A percentile compares a stretch with the other conserved stretches of the same genome.
Evolutionary conservation across 306 rosid genomes (phyloP).

Genomic region (Ceratonia siliqua): DNA sequence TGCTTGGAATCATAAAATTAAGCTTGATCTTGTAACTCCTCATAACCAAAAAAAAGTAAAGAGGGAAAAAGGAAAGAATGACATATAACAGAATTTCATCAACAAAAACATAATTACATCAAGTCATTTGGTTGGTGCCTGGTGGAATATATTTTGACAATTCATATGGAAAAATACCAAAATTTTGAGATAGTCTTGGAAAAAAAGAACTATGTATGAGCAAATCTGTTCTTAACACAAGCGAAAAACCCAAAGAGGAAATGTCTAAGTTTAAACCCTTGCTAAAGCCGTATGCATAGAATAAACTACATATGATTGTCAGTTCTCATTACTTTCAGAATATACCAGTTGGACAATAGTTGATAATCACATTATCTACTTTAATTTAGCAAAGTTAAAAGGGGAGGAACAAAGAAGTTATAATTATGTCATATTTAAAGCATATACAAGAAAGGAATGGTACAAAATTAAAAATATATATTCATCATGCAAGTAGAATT

Average conservation of each 20-base stretch:
- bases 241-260: not conserved
- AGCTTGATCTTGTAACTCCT: not conserved
- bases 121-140: not conserved
- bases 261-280: not conserved
- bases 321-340: not conserved
- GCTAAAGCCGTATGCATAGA: not conserved
- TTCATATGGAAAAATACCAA: not conserved
- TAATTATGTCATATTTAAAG: constrained; percentile 9
- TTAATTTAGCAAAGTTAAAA: constrained; percentile 5
- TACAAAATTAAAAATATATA: not conserved
- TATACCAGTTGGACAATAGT: not conserved
- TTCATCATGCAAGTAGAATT: constrained; percentile 6
- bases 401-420: not conserved
- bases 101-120: not conserved
- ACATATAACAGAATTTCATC: not conserved
- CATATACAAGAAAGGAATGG: not conserved
- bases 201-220: not conserved
- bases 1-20: not conserved
- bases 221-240: not conserved
- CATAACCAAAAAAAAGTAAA: not conserved
- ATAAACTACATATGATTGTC: not conserved
- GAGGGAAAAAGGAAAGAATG: not conserved
- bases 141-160: not conserved
- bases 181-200: not conserved
- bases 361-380: not conserved